Conservation (phyloP, 2,329 filamentous ascomycete genomes). For the Rhynchosporium graminicola region DNA sequence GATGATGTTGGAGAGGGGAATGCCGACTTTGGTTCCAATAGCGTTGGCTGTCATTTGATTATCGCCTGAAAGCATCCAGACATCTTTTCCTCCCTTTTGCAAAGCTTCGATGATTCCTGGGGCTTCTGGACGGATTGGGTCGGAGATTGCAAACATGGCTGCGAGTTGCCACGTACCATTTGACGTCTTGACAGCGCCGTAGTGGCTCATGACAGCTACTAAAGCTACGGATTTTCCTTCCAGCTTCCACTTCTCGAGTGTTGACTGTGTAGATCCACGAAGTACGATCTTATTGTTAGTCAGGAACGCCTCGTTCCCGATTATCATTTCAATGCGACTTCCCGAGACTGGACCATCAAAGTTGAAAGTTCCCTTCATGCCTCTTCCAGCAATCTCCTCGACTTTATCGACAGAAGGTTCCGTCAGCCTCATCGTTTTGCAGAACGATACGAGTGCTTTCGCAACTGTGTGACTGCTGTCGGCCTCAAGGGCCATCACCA, state of each 20-base stretch:
- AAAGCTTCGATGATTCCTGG: slow-evolving; percentile 64
- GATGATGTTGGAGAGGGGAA: slow-evolving; percentile 72
- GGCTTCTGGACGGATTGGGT: slow-evolving; percentile 77
- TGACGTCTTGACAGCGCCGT: neutral
- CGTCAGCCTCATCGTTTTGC: slow-evolving; percentile 44
- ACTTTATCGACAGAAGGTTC: slow-evolving; percentile 46
- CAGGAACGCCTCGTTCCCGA: slow-evolving; percentile 76
- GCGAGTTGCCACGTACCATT: slow-evolving; percentile 52
- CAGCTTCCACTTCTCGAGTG: slow-evolving; percentile 58
- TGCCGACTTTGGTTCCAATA: slow-evolving; percentile 75
- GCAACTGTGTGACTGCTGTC: slow-evolving; percentile 76
- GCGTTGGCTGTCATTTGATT: slow-evolving; percentile 82
- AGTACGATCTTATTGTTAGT: slow-evolving; percentile 48
- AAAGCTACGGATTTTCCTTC: slow-evolving; percentile 66
- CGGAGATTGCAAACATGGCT: slow-evolving; percentile 74
- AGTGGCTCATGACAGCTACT: slow-evolving; percentile 46
- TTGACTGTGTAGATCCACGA: slow-evolving; percentile 39
- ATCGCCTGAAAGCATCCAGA: slow-evolving; percentile 94
- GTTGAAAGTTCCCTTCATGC: slow-evolving; percentile 60
- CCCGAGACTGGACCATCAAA: slow-evolving; percentile 33
- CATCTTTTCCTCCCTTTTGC: slow-evolving; percentile 63
- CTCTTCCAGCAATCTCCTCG: slow-evolving; percentile 71
- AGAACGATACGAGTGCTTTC: slow-evolving; percentile 67
- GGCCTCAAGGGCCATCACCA: slow-evolving; percentile 64
- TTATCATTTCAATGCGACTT: slow-evolving; percentile 51